These are phyloP conservation scores for Melastoma candidum DNA, from an alignment of 441 rosid genomes.

Conservation along the genomic window DNA sequence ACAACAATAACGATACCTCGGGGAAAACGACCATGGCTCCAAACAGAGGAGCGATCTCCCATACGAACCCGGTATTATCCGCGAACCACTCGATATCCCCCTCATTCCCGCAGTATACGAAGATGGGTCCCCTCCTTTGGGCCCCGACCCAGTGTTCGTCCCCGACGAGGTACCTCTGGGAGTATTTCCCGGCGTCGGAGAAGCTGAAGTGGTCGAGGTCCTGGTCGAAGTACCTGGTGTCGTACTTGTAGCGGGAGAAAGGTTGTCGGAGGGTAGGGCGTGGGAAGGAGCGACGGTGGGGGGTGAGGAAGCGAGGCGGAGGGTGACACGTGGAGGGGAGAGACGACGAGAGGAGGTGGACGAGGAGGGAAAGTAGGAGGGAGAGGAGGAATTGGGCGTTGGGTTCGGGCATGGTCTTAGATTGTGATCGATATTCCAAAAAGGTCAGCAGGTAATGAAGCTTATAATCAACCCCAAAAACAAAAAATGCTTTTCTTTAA, in stretches of 20 bases:
- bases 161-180: conserved; percentile 66
- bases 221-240: conserved; percentile 57
- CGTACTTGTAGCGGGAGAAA: conserved; percentile 35
- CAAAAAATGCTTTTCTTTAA: too few relatives aligned
- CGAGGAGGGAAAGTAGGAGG: background rate
- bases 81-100: conserved; percentile 92
- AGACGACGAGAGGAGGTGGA: conserved; percentile 16
- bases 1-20: conserved; percentile 33
- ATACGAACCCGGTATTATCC: conserved; percentile 60
- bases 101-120: conserved; percentile 84
- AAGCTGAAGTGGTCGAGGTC: conserved; percentile 83
- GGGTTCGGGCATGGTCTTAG: too few relatives aligned
- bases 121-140: conserved; percentile 50
- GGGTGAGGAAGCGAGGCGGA: conserved; percentile 34
- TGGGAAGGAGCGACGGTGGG: conserved; percentile 14
- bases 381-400: too few relatives aligned
- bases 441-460: too few relatives aligned
- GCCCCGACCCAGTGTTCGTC: conserved; percentile 67
- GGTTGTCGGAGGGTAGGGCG: conserved; percentile 9
- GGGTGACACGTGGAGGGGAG: conserved; percentile 18
- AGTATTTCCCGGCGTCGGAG: conserved; percentile 49
- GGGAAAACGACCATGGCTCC: conserved; percentile 82
- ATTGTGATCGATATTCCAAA: too few relatives aligned
- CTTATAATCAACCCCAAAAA: too few relatives aligned
- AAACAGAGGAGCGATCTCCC: conserved; percentile 76